Evolutionary conservation across 2,329 filamentous ascomycete genomes (phyloP), one percentile per base, ranked within the genome.

Genomic region (Bisporella sp.): DNA sequence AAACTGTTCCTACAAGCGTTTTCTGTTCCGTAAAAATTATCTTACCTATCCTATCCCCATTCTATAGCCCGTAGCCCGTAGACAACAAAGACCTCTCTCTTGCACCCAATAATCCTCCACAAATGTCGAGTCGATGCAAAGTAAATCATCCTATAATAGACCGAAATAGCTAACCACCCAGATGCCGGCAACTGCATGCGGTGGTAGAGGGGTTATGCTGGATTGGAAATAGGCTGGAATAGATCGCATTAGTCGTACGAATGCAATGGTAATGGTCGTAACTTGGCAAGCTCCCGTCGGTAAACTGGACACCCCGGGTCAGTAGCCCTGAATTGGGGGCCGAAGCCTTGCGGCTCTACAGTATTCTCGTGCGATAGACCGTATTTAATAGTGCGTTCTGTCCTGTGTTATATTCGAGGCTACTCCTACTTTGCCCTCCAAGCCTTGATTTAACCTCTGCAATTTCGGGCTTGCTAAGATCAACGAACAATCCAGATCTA

Each of bases 171-270:
- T 47, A 41, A 47, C 46, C 28, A 47, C 35, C 35, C 35, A 39
- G 13, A 39, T 13, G 35, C 35, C 9, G 35, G 35, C 35, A 39
- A 39, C 35, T 13, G 13, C 35, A 13, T 13, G 35, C 35, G 35
- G 35, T 13, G 13, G 35, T 9, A 11, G 13, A 13, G 13, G 35
- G 35, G 35, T 9, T 39, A 3, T 11, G 9, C 9, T 13, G 35
- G 31, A 13, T 39, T 47, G 37, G n/a, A 47, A 47, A 47, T 47
- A 47, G 45, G 45, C 45, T 47, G 29, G 33, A 47, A 47, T 47
- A 47, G 35, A 47, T 41, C 13, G 35, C 46, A 28, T 47, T 41
- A 47, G 35, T 47, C 7, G 46, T 47, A 41, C 21, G 46, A 47
- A 47, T 47, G 32, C 13, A 47, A 47, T 47, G 21, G 35, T 47